Evolutionary conservation across 306 rosid species (phyloP).

Genomic region (Sicyos edulis): DNA sequence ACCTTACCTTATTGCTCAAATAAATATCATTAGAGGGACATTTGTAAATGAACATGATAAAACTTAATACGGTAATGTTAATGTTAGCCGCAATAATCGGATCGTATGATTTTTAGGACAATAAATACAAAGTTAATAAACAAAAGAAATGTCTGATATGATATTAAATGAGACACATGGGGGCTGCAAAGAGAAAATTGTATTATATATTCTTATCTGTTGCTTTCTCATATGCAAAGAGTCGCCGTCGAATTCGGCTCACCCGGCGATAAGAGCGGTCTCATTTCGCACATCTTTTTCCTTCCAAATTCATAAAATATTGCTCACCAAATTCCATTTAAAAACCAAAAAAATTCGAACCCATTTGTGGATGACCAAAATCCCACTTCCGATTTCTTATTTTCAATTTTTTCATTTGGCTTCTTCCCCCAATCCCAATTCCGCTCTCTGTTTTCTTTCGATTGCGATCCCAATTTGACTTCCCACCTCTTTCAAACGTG

Average conservation of each 20-base stretch:
- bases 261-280: slow-evolving; percentile 17
- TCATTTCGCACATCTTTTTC: neutral
- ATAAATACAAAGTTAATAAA: too few relatives aligned
- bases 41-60: too few relatives aligned
- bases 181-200: neutral
- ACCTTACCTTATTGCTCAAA: too few relatives aligned
- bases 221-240: neutral
- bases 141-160: neutral
- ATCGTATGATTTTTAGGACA: too few relatives aligned
- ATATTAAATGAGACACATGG: slow-evolving; percentile 11
- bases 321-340: neutral
- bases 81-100: too few relatives aligned
- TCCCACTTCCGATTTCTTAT: neutral
- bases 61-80: too few relatives aligned
- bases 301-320: neutral
- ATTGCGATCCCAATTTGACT: neutral
- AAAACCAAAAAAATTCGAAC: neutral
- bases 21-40: too few relatives aligned
- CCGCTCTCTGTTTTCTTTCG: neutral
- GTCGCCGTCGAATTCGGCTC: slow-evolving; percentile 12
- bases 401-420: neutral
- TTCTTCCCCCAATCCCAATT: slow-evolving; percentile 6
- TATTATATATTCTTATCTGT: neutral
- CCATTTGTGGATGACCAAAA: neutral
- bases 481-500: slow-evolving; percentile 9